phyloP scores from a whole-genome alignment of 805 yeast genomes.

The Ogataea nonfermentans region DNA sequence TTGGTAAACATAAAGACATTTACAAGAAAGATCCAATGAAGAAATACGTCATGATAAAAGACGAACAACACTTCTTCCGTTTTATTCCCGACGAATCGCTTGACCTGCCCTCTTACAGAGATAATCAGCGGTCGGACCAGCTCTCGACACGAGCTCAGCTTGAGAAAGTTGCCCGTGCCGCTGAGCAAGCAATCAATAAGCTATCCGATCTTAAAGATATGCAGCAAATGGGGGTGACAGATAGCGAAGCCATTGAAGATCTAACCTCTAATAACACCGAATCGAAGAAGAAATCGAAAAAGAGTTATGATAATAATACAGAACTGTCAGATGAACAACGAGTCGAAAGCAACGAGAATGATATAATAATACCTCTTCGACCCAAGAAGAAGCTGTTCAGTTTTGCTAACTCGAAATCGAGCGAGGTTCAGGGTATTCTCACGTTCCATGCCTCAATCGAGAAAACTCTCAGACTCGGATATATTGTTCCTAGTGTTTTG shows the following conservation, averaged over 20 bases:
- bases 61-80: conserved; percentile 22
- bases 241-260: conserved; percentile 17
- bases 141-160: conserved; percentile 17
- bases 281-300: conserved; percentile 14
- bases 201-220: conserved; percentile 18
- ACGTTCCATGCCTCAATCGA: conserved; percentile 6
- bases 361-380: conserved; percentile 10
- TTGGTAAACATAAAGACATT: conserved; percentile 36
- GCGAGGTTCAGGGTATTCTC: conserved; percentile 16
- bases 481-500: conserved; percentile 21
- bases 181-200: conserved; percentile 14
- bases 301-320: background rate
- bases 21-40: conserved; percentile 11
- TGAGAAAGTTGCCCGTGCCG: conserved; percentile 14
- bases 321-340: conserved; percentile 10
- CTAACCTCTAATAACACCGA: conserved; percentile 18
- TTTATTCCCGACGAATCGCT: conserved; percentile 22
- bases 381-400: conserved; percentile 19
- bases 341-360: conserved; percentile 2
- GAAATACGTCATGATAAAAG: conserved; percentile 23
- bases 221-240: conserved; percentile 21
- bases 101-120: conserved; percentile 18
- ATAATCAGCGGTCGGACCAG: background rate
- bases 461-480: conserved; percentile 13
- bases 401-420: conserved; percentile 15